Conservation (phyloP, 345 rosid genomes). For the Hibiscus syriacus region DNA sequence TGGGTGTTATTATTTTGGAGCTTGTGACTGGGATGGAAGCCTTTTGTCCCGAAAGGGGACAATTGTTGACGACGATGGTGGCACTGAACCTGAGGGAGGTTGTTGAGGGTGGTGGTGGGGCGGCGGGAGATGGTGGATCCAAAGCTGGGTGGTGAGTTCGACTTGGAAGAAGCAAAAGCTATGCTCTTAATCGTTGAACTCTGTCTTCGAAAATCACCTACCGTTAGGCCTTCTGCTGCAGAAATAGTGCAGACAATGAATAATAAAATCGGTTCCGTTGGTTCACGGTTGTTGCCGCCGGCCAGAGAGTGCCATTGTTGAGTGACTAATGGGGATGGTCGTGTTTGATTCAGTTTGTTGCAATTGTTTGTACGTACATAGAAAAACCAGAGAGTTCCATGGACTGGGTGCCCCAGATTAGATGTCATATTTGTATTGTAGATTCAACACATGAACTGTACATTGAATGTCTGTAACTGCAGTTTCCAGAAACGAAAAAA, state of each 20-base stretch:
- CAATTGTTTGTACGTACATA: not conserved
- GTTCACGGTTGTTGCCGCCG: slow-evolving; percentile 12
- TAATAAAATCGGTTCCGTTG: slow-evolving; percentile 30
- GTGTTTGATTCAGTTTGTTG: not conserved
- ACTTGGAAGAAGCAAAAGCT: too few relatives aligned
- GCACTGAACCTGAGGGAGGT: slow-evolving; percentile 28
- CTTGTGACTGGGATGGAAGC: slow-evolving; percentile 70
- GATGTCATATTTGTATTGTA: too few relatives aligned
- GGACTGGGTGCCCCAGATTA: too few relatives aligned
- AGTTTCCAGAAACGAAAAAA: too few relatives aligned
- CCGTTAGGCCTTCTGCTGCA: slow-evolving; percentile 57
- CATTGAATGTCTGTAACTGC: too few relatives aligned
- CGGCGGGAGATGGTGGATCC: slow-evolving; percentile 53
- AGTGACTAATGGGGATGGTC: not conserved
- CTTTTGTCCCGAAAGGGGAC: slow-evolving; percentile 50
- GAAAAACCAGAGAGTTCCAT: too few relatives aligned
- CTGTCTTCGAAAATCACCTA: too few relatives aligned
- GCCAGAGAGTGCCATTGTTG: not conserved
- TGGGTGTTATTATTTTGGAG: too few relatives aligned
- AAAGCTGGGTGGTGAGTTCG: too few relatives aligned
- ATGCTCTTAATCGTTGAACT: too few relatives aligned
- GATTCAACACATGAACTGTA: not conserved
- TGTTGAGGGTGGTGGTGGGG: slow-evolving; percentile 8
- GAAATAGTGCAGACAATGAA: slow-evolving; percentile 33
- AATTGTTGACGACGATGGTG: slow-evolving; percentile 35